These are phyloP conservation scores for Curvularia lunata DNA, from an alignment of 2,329 filamentous ascomycete species.

Conservation along the genomic window DNA sequence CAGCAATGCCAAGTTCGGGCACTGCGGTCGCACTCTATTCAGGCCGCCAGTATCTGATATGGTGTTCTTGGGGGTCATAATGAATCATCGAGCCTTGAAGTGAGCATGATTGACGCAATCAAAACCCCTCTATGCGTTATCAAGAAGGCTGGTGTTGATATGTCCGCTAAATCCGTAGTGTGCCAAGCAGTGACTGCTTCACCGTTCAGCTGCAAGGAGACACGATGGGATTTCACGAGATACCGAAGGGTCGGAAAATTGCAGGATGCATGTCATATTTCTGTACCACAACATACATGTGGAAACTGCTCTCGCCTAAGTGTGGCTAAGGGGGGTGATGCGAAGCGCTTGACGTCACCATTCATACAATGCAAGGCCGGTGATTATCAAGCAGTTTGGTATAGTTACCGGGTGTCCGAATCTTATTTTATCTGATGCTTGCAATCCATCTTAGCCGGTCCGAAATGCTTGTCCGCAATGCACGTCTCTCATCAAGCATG, in stretches of 20 bases:
- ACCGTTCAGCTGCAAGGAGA: not conserved
- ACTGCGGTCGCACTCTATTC: not conserved
- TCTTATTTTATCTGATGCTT: not conserved
- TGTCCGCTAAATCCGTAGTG: not conserved
- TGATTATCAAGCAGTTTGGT: not conserved
- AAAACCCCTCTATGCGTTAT: not conserved
- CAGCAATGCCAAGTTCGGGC: not conserved
- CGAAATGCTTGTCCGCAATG: slow-evolving; percentile 60
- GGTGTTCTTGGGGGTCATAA: not conserved
- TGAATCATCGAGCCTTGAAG: not conserved
- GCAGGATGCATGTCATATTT: not conserved
- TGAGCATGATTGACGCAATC: not conserved
- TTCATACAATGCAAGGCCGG: no score
- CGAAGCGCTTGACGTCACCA: not conserved
- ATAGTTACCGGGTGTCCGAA: not conserved
- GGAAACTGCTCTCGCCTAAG: not conserved
- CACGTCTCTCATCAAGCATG: slow-evolving; percentile 57
- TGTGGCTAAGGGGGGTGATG: not conserved
- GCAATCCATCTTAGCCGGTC: slow-evolving; percentile 42
- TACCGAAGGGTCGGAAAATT: not conserved
- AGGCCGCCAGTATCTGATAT: no score
- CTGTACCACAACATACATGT: not conserved
- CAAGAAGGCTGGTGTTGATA: not conserved
- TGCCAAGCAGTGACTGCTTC: not conserved
- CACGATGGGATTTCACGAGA: not conserved